Percentiles rank a stretch among this genome's conserved stretches.
Conservation (phyloP, 2,329 filamentous ascomycete genomes). For the Helminthosporium solani region DNA sequence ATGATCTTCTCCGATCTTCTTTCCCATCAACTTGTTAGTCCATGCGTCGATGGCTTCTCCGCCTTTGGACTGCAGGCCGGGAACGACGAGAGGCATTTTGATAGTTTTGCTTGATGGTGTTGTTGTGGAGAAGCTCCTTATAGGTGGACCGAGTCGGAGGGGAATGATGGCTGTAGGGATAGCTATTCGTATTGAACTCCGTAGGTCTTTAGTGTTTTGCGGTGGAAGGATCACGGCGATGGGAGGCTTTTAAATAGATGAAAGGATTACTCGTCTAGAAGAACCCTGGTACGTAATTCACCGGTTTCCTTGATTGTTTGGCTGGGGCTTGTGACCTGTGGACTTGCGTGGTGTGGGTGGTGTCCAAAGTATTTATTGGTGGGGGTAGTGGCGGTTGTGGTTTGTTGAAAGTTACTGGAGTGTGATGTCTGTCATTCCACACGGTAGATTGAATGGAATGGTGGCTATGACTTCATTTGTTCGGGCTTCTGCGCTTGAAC, state of each 20-base stretch:
- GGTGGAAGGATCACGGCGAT: too few relatives aligned
- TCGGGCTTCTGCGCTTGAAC: too few relatives aligned
- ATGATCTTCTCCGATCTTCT: conserved; percentile 52
- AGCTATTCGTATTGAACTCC: background rate
- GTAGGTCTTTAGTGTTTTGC: background rate
- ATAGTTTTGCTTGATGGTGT: conserved; percentile 2
- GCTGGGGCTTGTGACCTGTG: background rate
- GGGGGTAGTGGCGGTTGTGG: too few relatives aligned
- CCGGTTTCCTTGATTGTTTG: conserved; percentile 1
- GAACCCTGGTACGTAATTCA: conserved; percentile 2
- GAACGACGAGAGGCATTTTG: conserved; percentile 55
- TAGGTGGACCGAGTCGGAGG: background rate
- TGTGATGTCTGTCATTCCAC: too few relatives aligned
- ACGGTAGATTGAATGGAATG: too few relatives aligned
- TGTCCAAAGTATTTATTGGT: too few relatives aligned
- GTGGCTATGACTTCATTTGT: too few relatives aligned
- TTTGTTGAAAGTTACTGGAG: too few relatives aligned
- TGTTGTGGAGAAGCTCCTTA: background rate
- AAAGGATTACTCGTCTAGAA: background rate
- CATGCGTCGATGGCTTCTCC: conserved; percentile 43
- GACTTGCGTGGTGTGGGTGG: conserved; percentile 1
- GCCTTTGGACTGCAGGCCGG: conserved; percentile 45
- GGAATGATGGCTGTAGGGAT: conserved; percentile 2
- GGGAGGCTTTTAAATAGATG: too few relatives aligned
- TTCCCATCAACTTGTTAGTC: conserved; percentile 52